Evolutionary conservation across 2,329 filamentous ascomycete genomes (phyloP).

Genomic region (Pseudogymnoascus sp.): DNA sequence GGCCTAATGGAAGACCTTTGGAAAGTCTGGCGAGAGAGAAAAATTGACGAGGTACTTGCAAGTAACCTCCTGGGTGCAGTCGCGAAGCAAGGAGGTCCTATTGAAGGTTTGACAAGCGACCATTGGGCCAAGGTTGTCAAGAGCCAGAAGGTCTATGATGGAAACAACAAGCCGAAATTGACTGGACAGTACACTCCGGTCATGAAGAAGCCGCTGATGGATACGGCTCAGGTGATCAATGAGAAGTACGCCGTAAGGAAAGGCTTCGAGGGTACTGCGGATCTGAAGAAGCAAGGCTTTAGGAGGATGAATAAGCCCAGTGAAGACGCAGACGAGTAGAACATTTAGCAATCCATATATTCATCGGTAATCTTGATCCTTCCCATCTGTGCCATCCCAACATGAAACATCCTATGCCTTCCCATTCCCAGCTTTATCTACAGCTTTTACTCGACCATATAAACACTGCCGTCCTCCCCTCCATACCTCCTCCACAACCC

Average conservation of each 20-base stretch:
- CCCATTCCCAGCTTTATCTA: constrained; percentile 22
- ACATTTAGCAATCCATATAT: constrained; percentile 3
- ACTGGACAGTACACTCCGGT: constrained; percentile 50
- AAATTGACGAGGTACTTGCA: constrained; percentile 84
- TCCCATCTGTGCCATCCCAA: constrained; percentile 11
- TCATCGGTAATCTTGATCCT: constrained; percentile 6
- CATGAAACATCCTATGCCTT: constrained; percentile 14
- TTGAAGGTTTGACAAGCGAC: constrained; percentile 16
- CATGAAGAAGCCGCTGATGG: constrained; percentile 42
- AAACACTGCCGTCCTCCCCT: constrained; percentile 74
- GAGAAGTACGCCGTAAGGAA: constrained; percentile 55
- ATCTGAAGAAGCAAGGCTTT: constrained; percentile 31
- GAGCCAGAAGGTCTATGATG: constrained; percentile 43
- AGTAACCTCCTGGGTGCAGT: constrained; percentile 63
- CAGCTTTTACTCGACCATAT: constrained; percentile 48
- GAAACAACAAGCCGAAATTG: constrained; percentile 44
- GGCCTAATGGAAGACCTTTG: constrained; percentile 71
- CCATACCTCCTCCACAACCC: constrained; percentile 83
- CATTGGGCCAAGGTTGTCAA: constrained; percentile 31
- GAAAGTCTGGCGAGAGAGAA: constrained; percentile 72
- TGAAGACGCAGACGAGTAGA: constrained; percentile 29
- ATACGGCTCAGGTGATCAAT: constrained; percentile 48
- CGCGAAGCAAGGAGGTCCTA: constrained; percentile 32
- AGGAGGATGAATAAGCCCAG: constrained; percentile 19
- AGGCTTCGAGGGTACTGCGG: constrained; percentile 47